These are phyloP conservation scores for Trichoderma asperelloides DNA, from an alignment of 495 filamentous ascomycete species.

Conservation along the genomic window DNA sequence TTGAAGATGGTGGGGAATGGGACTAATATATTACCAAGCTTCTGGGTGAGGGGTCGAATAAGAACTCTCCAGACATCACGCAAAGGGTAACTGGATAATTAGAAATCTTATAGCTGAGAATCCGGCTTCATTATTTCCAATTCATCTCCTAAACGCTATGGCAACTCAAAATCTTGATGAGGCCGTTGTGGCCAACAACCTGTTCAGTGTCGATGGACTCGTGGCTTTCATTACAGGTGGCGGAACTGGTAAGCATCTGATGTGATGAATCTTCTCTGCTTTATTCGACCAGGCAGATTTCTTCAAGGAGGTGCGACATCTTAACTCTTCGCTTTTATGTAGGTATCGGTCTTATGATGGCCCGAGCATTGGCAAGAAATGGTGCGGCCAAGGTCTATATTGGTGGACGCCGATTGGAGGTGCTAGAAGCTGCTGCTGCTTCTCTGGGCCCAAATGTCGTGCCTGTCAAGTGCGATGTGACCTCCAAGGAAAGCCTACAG, in stretches of 20 bases:
- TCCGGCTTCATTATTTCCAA: background rate
- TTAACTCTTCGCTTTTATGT: background rate
- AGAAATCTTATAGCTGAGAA: background rate
- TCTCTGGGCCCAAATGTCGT: slow-evolving; percentile 33
- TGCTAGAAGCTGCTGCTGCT: slow-evolving; percentile 42
- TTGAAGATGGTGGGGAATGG: background rate
- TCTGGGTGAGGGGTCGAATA: background rate
- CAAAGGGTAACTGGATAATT: background rate
- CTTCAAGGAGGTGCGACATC: background rate
- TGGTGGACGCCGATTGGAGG: slow-evolving; percentile 51
- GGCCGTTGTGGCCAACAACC: slow-evolving; percentile 19
- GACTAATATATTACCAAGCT: background rate
- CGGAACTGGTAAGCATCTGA: slow-evolving; percentile 30
- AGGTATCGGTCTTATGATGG: slow-evolving; percentile 57
- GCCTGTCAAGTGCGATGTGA: slow-evolving; percentile 56
- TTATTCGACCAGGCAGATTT: background rate
- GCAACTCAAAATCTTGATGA: background rate
- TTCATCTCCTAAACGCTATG: background rate
- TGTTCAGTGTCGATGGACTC: slow-evolving; percentile 45
- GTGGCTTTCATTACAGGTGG: slow-evolving; percentile 52
- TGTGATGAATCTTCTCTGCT: background rate
- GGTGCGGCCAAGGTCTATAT: slow-evolving; percentile 67
- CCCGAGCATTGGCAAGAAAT: slow-evolving; percentile 48
- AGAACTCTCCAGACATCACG: background rate
- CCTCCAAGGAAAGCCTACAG: slow-evolving; percentile 52